Base-by-base conservation (phyloP, 2,329 filamentous ascomycete genomes). In the Bipolaris zeicola region DNA sequence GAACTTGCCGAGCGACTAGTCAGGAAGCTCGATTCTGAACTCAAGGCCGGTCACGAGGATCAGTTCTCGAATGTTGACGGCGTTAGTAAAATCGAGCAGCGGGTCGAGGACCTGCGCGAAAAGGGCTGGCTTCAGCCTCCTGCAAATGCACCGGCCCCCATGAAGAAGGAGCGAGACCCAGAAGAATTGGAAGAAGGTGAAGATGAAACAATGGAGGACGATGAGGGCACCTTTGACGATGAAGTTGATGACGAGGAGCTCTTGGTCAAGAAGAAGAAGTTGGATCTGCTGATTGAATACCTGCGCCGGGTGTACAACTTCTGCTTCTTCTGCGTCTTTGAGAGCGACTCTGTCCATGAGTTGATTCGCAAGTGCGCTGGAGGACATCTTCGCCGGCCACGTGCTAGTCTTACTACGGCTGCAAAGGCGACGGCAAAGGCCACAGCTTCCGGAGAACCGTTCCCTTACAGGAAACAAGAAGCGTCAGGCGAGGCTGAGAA, bases 241-340 rank as follows among this genome's bases (percentile, higher is more conserved):
- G 94, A 97, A 60, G 83, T 88, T 33, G 94, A 99, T 66, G 92
- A 96, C 68, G 92, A 96, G 71, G 92, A 97, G 38, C 81, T 97
- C 37, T 77, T 97, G 52, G 85, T 88, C 38, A 95, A 96, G 82
- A 98, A 98, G 85, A 98, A 99, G 82, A 93, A 95, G 71, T 86
- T 99, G 47, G 95, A 99, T 77, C 82, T 99, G 34, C 84, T 96
- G 76, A 95, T 98, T 50, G 95, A 99, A 78, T 99, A 99, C 75
- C 84, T 99, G 57, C 92, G 95, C 50, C 89, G 95, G 14, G 95
- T 99, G 50, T 96, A 96, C 83, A 97, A 95, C 78, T 98, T 99
- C 79, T 99, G 95, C 81, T 97, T 99, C 82, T 99, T 98, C 81
- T 99, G 95, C 75, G 96, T 99, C 5, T 98, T 99, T 66, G 95